phyloP scores from a whole-genome alignment of 2,329 filamentous ascomycete genomes.

The Talaromyces sp. region DNA sequence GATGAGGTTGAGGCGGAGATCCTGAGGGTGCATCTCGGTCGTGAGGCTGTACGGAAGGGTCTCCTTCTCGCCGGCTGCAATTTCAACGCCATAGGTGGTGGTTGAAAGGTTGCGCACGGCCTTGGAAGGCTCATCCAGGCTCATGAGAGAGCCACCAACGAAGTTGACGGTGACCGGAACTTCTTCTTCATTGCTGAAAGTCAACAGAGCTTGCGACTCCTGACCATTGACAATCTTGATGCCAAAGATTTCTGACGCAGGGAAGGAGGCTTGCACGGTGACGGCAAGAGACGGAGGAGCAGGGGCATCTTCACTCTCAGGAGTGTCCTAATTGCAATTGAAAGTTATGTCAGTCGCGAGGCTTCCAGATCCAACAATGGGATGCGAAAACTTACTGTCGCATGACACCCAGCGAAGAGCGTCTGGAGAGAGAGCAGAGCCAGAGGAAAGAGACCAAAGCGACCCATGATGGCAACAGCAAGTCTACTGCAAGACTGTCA shows the following conservation, averaged over 20 bases:
- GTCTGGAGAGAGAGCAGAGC: constrained; percentile 67
- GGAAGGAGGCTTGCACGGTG: constrained; percentile 55
- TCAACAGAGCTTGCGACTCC: constrained; percentile 74
- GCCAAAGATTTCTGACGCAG: constrained; percentile 75
- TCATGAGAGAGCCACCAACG: constrained; percentile 68
- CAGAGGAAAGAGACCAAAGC: constrained; percentile 66
- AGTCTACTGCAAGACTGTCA: constrained; percentile 3
- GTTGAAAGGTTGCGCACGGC: constrained; percentile 83
- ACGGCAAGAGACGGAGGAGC: constrained; percentile 57
- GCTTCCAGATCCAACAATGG: neutral
- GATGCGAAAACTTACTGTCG: constrained; percentile 48
- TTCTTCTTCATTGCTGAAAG: constrained; percentile 79
- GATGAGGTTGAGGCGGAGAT: constrained; percentile 71
- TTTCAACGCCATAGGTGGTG: constrained; percentile 66
- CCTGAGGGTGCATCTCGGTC: constrained; percentile 89
- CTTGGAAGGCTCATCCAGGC: constrained; percentile 52
- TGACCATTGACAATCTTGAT: constrained; percentile 93
- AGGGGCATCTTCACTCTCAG: constrained; percentile 61
- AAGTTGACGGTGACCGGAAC: constrained; percentile 70
- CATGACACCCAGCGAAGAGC: constrained; percentile 60
- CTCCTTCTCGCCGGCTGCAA: constrained; percentile 72
- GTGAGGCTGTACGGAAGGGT: constrained; percentile 77
- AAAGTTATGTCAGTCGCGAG: constrained; percentile 9
- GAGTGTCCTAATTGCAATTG: constrained; percentile 46
- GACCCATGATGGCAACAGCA: constrained; percentile 57